Conservation (phyloP, 2,329 filamentous ascomycete genomes). For the Dactylellina parvicollis region DNA sequence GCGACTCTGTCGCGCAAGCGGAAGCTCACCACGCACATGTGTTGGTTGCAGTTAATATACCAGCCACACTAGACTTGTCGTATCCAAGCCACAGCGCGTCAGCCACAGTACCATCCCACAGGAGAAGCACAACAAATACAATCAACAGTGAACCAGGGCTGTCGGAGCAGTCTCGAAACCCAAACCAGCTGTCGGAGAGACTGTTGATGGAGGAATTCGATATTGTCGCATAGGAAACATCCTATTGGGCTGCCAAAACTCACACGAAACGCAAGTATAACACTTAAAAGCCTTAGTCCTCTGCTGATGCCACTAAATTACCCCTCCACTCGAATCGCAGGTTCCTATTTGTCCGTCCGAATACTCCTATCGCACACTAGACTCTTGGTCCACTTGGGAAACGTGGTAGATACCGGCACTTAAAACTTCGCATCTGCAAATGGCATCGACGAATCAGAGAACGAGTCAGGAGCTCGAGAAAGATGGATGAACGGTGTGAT, state of each 20-base stretch:
- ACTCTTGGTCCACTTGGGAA: conserved; percentile 8
- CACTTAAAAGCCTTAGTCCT: background rate
- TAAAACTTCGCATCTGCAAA: background rate
- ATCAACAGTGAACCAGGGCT: conserved; percentile 16
- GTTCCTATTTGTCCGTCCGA: conserved; percentile 25
- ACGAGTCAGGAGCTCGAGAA: conserved; percentile 4
- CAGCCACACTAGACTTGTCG: background rate
- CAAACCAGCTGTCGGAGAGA: background rate
- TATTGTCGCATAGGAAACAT: conserved; percentile 1
- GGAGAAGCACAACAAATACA: background rate
- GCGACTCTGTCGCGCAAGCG: background rate
- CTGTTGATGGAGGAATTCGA: conserved; percentile 10
- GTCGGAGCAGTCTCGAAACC: background rate
- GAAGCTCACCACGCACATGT: background rate
- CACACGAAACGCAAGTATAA: conserved; percentile 13
- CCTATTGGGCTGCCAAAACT: conserved; percentile 4
- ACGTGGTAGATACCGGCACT: conserved; percentile 19
- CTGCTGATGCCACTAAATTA: background rate
- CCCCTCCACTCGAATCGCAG: conserved; percentile 6
- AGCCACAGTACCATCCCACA: conserved; percentile 9
- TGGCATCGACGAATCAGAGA: conserved; percentile 24
- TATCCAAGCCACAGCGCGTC: background rate
- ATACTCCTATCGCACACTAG: background rate
- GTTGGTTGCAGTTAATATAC: background rate
- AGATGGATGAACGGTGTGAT: background rate